phyloP scores from a whole-genome alignment of 202 grass and related monocot genomes.

The Panicum virgatum region DNA sequence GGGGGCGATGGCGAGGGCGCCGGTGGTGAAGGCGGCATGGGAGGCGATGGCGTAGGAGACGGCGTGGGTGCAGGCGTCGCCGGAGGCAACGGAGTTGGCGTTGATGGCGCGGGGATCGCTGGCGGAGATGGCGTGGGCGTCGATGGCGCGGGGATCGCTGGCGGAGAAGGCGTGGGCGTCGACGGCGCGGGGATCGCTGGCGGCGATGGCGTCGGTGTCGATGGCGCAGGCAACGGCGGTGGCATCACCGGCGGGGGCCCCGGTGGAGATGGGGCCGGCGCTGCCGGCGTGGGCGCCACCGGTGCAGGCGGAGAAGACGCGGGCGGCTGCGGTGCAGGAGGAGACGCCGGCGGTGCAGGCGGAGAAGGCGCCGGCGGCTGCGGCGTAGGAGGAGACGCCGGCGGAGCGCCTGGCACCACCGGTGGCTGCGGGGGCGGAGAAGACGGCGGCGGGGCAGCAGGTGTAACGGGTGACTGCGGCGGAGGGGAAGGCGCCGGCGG shows the following conservation, averaged over 20 bases:
- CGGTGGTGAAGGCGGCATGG: background rate
- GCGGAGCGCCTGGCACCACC: background rate
- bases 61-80: background rate
- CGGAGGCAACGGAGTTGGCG: background rate
- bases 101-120: background rate
- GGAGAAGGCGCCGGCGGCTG: background rate
- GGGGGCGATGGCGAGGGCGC: background rate
- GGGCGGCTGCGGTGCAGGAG: background rate
- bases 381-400: background rate
- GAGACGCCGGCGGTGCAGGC: background rate
- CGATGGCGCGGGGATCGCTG: background rate
- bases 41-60: background rate
- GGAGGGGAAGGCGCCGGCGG: background rate
- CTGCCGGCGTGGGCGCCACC: background rate
- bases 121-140: background rate
- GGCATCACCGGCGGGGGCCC: constrained; percentile 2
- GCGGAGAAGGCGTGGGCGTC: background rate
- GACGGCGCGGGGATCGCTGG: background rate
- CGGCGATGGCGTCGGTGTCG: background rate
- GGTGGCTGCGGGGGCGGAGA: background rate
- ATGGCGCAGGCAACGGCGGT: background rate
- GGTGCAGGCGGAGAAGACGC: background rate
- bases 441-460: background rate
- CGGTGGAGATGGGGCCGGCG: background rate
- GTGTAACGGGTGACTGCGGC: background rate